Conservation (phyloP, 495 filamentous ascomycete genomes). For the Articulospora tetracladia region DNA sequence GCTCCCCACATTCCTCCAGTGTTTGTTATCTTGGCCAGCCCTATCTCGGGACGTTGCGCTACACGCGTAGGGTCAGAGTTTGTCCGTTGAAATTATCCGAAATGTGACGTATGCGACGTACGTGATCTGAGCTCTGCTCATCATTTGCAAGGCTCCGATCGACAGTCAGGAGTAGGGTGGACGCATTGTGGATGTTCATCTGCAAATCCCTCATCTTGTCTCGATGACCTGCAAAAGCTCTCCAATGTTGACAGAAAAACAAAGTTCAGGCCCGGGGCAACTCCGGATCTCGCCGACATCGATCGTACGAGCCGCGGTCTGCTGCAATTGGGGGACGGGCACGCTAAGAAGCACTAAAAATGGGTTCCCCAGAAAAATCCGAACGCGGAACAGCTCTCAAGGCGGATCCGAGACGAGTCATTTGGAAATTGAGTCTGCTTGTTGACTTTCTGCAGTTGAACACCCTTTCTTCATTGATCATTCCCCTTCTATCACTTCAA, state of each 20-base stretch:
- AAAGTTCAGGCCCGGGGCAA: background rate
- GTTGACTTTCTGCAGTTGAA: background rate
- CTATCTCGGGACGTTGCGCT: too few relatives aligned
- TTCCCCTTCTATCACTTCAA: background rate
- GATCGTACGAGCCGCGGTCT: background rate
- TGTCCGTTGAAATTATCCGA: too few relatives aligned
- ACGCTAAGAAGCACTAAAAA: background rate
- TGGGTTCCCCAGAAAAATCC: constrained; percentile 1
- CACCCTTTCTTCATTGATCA: background rate
- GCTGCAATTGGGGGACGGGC: background rate
- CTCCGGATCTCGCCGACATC: background rate
- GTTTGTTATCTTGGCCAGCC: too few relatives aligned
- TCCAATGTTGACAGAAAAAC: background rate
- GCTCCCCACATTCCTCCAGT: too few relatives aligned
- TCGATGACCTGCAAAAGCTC: too few relatives aligned
- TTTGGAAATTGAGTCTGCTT: background rate
- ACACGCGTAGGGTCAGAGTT: too few relatives aligned
- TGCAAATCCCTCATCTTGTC: too few relatives aligned
- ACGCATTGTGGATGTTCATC: too few relatives aligned
- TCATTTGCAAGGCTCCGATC: too few relatives aligned
- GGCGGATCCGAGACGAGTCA: background rate
- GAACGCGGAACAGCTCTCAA: background rate
- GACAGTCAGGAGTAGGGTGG: too few relatives aligned
- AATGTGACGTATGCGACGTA: too few relatives aligned
- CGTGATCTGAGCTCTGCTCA: too few relatives aligned